Conservation (phyloP, 345 rosid genomes). For the Eucalyptus globulus region DNA sequence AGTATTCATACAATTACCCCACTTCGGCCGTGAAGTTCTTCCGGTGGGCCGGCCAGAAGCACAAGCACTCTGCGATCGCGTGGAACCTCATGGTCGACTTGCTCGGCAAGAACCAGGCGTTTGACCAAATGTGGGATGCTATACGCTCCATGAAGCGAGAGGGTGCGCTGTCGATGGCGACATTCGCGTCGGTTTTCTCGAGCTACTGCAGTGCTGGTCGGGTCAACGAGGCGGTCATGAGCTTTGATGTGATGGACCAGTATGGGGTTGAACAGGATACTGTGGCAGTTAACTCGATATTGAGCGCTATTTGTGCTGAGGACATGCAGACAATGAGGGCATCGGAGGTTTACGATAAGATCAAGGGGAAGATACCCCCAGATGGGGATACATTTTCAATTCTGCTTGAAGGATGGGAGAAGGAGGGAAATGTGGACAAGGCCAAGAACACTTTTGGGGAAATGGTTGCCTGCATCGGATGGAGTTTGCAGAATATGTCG, state of each 20-base stretch:
- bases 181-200: constrained; percentile 22
- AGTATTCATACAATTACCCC: constrained; percentile 18
- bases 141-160: constrained; percentile 41
- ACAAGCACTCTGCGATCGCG: constrained; percentile 12
- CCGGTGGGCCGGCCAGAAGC: constrained; percentile 27
- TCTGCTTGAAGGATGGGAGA: constrained; percentile 57
- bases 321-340: constrained; percentile 21
- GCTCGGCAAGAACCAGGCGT: constrained; percentile 35
- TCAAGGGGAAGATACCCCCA: constrained; percentile 20
- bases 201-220: constrained; percentile 30
- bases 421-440: constrained; percentile 32
- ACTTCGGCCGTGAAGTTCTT: constrained; percentile 31
- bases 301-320: constrained; percentile 30
- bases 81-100: constrained; percentile 58
- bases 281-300: constrained; percentile 30
- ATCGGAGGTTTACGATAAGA: constrained; percentile 20
- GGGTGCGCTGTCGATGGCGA: constrained; percentile 1
- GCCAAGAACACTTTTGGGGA: constrained; percentile 40
- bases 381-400: constrained; percentile 38
- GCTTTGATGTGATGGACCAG: constrained; percentile 42
- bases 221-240: constrained; percentile 28
- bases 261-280: constrained; percentile 34
- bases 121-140: constrained; percentile 54
- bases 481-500: constrained; percentile 5
- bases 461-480: constrained; percentile 30